Conservation (phyloP, 2,329 filamentous ascomycete species). For the Aureobasidium sp. region DNA sequence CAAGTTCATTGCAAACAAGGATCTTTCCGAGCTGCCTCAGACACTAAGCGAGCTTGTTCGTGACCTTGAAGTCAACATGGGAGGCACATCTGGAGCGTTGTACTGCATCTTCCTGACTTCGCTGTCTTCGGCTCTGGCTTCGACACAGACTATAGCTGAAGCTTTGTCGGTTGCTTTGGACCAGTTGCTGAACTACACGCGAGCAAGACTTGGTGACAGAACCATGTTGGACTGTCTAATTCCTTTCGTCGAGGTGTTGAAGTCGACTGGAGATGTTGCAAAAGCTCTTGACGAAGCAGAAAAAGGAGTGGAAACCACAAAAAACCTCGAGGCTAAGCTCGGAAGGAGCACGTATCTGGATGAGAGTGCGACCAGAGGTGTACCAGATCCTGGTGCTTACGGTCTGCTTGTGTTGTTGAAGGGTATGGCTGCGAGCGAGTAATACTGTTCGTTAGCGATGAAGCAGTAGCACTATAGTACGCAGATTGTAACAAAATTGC, state of each 20-base stretch:
- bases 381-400: conserved; percentile 41
- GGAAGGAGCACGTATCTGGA: conserved; percentile 40
- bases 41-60: conserved; percentile 32
- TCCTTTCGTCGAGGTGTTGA: conserved; percentile 35
- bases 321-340: conserved; percentile 38
- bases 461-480: not conserved
- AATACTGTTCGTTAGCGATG: not conserved
- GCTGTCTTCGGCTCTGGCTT: conserved; percentile 31
- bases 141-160: conserved; percentile 26
- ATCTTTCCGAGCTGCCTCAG: conserved; percentile 32
- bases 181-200: conserved; percentile 37
- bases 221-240: conserved; percentile 42
- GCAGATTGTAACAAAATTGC: not conserved
- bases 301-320: conserved; percentile 37
- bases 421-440: conserved; percentile 29
- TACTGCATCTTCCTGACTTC: conserved; percentile 41
- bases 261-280: conserved; percentile 26
- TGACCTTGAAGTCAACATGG: conserved; percentile 41
- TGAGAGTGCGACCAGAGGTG: conserved; percentile 38
- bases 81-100: conserved; percentile 38
- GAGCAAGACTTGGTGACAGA: conserved; percentile 36
- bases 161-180: conserved; percentile 33
- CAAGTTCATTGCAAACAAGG: conserved; percentile 33
- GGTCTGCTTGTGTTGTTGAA: conserved; percentile 39
- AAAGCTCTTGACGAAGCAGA: conserved; percentile 31